Percentiles rank a stretch among this genome's conserved stretches.
phyloP scores from a whole-genome alignment of 176 grass and related monocot genomes.

The Poa pratensis region DNA sequence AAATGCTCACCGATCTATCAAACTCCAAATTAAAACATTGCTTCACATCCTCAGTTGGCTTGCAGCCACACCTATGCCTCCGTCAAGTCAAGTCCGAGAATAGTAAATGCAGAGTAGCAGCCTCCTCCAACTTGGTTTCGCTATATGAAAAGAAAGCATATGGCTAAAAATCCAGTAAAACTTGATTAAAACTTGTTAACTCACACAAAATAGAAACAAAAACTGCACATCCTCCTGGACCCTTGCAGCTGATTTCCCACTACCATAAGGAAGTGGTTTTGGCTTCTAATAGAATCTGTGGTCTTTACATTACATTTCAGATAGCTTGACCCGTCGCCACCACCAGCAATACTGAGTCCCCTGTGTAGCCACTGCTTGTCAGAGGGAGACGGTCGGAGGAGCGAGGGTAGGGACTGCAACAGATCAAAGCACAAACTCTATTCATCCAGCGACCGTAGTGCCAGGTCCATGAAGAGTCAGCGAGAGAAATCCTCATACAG shows the following conservation, averaged over 20 bases:
- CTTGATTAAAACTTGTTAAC: neutral
- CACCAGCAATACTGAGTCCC: neutral
- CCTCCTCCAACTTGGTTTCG: conserved; percentile 84
- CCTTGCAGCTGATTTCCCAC: conserved; percentile 85
- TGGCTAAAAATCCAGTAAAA: conserved; percentile 11
- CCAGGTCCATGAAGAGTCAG: neutral
- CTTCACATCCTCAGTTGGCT: conserved; percentile 91
- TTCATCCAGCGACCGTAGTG: neutral
- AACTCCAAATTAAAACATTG: conserved; percentile 90
- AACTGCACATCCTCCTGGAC: conserved; percentile 71
- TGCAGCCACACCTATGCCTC: conserved; percentile 83
- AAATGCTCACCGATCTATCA: conserved; percentile 64
- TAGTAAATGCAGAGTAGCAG: conserved; percentile 86
- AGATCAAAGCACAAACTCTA: neutral
- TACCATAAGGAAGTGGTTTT: conserved; percentile 89
- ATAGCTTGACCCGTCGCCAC: neutral
- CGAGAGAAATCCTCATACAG: neutral
- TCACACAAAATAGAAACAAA: neutral
- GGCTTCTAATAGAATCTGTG: conserved; percentile 7
- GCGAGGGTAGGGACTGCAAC: neutral
- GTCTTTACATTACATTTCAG: neutral
- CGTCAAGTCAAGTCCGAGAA: conserved; percentile 83
- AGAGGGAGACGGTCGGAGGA: neutral
- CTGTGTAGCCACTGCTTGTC: neutral
- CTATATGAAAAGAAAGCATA: conserved; percentile 47